Conservation (phyloP, 768 basidiomycete genomes). For the Floccularia luteovirens region DNA sequence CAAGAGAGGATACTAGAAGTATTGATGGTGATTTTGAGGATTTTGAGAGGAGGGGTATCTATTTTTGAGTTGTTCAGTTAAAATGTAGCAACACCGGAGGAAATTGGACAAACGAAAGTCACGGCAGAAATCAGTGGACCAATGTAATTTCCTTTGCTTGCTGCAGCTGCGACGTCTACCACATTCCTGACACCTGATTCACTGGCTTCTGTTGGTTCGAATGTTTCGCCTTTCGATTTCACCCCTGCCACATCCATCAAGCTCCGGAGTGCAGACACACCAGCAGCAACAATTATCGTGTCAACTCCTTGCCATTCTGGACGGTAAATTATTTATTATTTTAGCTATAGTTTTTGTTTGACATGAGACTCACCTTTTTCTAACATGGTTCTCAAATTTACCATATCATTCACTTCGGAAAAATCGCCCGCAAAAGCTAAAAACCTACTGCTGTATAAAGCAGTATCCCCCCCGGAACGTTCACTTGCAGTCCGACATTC, state of each 20-base stretch:
- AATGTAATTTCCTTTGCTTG: conserved; percentile 55
- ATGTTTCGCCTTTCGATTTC: conserved; percentile 20
- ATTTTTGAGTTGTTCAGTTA: neutral
- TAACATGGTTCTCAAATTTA: conserved; percentile 44
- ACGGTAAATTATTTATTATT: neutral
- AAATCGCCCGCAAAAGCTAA: conserved; percentile 58
- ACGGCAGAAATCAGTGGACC: conserved; percentile 67
- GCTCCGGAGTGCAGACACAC: conserved; percentile 76
- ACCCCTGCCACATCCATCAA: conserved; percentile 65
- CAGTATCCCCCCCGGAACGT: conserved; percentile 6
- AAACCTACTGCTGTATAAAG: conserved; percentile 21
- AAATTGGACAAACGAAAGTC: conserved; percentile 49
- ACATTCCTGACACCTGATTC: conserved; percentile 52
- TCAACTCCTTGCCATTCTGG: conserved; percentile 80
- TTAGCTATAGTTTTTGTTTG: too few species aligned
- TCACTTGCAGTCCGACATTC: conserved; percentile 41
- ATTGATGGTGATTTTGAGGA: conserved; percentile 66
- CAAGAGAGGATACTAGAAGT: conserved; percentile 73
- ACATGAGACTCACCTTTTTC: conserved; percentile 38
- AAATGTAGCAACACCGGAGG: neutral
- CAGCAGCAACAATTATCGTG: conserved; percentile 76
- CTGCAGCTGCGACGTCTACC: conserved; percentile 48
- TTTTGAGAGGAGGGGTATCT: conserved; percentile 72
- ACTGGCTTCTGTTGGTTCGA: conserved; percentile 28
- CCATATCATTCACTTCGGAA: conserved; percentile 57